phyloP scores from a whole-genome alignment of 2,329 filamentous ascomycete genomes.

The Diaporthe batatas region DNA sequence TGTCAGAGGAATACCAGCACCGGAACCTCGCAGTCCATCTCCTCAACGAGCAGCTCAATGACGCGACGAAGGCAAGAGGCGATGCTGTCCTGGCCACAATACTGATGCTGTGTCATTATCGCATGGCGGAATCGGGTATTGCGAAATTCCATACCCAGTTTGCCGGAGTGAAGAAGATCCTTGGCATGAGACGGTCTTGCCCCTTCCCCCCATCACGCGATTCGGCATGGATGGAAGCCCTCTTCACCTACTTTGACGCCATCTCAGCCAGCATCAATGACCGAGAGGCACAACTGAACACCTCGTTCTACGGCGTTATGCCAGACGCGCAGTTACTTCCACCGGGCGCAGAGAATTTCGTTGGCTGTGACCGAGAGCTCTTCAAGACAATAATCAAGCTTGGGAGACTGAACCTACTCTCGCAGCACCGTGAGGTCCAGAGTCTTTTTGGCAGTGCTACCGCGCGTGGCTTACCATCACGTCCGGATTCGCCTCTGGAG shows the following conservation, averaged over 20 bases:
- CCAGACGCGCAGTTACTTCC: constrained; percentile 64
- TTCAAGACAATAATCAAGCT: constrained; percentile 90
- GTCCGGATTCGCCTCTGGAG: constrained; percentile 56
- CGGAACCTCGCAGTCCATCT: constrained; percentile 82
- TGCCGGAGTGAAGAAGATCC: constrained; percentile 90
- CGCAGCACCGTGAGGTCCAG: constrained; percentile 74
- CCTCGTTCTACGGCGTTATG: constrained; percentile 71
- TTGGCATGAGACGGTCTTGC: constrained; percentile 77
- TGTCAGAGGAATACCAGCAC: constrained; percentile 87
- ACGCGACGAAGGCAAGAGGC: constrained; percentile 79
- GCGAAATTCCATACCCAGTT: constrained; percentile 95
- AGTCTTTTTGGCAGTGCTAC: constrained; percentile 48
- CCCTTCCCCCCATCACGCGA: constrained; percentile 71
- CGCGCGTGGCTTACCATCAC: constrained; percentile 46
- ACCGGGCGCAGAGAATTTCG: constrained; percentile 82
- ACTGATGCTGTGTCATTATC: constrained; percentile 89
- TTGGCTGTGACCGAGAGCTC: constrained; percentile 87
- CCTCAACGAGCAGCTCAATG: constrained; percentile 86
- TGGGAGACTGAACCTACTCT: constrained; percentile 86
- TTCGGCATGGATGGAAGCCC: constrained; percentile 89
- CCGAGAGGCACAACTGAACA: constrained; percentile 84
- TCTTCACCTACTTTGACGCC: constrained; percentile 95
- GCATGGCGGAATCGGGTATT: constrained; percentile 93
- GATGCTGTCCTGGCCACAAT: constrained; percentile 91
- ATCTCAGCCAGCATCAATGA: constrained; percentile 94